Evolutionary conservation across 441 rosid genomes (phyloP), one percentile per base, ranked within the genome.

Genomic region (Adansonia gregorii): DNA sequence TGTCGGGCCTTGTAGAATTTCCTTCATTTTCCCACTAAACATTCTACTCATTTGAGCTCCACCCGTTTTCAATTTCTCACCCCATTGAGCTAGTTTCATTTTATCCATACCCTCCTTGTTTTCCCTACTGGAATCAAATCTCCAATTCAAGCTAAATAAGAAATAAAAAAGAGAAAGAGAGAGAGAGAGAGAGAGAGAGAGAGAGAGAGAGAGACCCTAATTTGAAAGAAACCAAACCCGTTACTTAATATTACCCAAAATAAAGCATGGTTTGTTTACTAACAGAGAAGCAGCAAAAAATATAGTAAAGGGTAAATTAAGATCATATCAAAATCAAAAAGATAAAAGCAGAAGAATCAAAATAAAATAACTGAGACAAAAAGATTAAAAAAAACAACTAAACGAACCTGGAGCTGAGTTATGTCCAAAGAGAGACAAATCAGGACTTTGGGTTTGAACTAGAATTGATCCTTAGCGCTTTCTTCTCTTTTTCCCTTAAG

Each of bases 11-110:
- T 93, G 98, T 22, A 94, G 82, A 79, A 94, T 87, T 69, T 94
- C 98, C 83, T 93, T 94, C 88, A 92, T 80, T 82, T 93, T 94
- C 69, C 88, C 95, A 78, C 95, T 89, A n/a, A 93, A 90, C 72
- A 92, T 83, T 58, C 94, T 75, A 39, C 93, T 85, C 95, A 94
- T 89, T 51, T 91, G 92, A 79, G 95, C 93, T 69, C 97, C 93
- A 67, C 97, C 91, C 0, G 88, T 89, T 88, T 88, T 91, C 78
- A 94, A 78, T 66, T 87, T 81, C 80, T 94, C 98, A 27, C 97
- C 93, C 87, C 87, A 88, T 84, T 93, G 89, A 27, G 90, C 79
- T 43, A 93, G 75, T 77, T 92, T 93, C 79, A 86, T 58, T 78
- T 86, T 93, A 78, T 93, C 97, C 95, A 93, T 93, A 63, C 27